phyloP scores from a whole-genome alignment of 495 filamentous ascomycete species.

The Echria macrotheca region DNA sequence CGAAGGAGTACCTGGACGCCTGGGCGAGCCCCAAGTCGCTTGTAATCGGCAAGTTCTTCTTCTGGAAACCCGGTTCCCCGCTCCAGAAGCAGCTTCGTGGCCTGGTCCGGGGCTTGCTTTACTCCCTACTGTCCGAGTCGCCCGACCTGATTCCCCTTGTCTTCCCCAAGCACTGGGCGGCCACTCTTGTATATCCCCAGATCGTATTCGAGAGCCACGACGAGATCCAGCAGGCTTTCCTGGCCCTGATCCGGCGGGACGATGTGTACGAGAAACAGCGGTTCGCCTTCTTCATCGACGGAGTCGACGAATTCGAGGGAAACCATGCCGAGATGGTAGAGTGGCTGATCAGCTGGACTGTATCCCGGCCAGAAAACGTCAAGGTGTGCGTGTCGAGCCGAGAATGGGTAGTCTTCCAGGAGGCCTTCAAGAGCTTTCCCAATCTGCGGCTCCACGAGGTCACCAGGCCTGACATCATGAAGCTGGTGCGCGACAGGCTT shows the following conservation, averaged over 20 bases:
- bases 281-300: constrained; percentile 47
- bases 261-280: background rate
- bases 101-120: constrained; percentile 37
- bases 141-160: constrained; percentile 28
- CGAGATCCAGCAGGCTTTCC: background rate
- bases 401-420: background rate
- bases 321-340: constrained; percentile 1
- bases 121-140: constrained; percentile 27
- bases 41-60: constrained; percentile 6
- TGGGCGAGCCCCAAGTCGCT: constrained; percentile 10
- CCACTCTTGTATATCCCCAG: background rate
- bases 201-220: background rate
- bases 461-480: constrained; percentile 22
- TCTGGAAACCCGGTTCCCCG: constrained; percentile 6
- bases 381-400: constrained; percentile 13
- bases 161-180: constrained; percentile 11
- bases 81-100: constrained; percentile 39
- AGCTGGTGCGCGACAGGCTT: constrained; percentile 11
- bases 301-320: constrained; percentile 39
- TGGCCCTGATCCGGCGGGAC: background rate
- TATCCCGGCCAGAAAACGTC: background rate
- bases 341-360: constrained; percentile 4
- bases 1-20: background rate
- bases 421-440: background rate
- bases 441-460: constrained; percentile 22